Conservation (phyloP, 805 yeast genomes). For the Starmerella scarabaei region DNA sequence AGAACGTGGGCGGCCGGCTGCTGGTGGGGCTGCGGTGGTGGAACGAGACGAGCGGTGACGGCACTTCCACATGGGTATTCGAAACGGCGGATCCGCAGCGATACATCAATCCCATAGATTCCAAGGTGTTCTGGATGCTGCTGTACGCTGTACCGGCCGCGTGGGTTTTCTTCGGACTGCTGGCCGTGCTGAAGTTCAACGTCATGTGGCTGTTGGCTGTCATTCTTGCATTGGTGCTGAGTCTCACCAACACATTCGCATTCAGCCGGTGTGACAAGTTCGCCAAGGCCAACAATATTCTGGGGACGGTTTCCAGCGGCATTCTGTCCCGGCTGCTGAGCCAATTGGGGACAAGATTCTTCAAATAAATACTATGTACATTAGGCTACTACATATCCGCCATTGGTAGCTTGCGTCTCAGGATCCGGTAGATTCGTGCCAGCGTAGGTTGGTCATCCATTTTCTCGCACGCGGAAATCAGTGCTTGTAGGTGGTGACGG, state of each 20-base stretch:
- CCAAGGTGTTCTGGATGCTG: slow-evolving; percentile 75
- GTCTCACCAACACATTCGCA: slow-evolving; percentile 75
- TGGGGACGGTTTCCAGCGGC: slow-evolving; percentile 27
- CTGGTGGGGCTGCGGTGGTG: slow-evolving; percentile 90
- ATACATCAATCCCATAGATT: slow-evolving; percentile 78
- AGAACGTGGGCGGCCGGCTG: slow-evolving; percentile 79
- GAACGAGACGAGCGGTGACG: slow-evolving; percentile 64
- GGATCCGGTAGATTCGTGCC: slow-evolving; percentile 5
- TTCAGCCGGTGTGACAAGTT: slow-evolving; percentile 87
- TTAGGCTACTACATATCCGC: neutral
- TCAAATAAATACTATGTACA: slow-evolving; percentile 7
- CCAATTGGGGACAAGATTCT: slow-evolving; percentile 12
- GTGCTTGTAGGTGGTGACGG: slow-evolving; percentile 33
- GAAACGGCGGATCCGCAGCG: slow-evolving; percentile 60
- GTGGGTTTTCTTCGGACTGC: slow-evolving; percentile 62
- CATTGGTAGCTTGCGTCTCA: too few relatives aligned
- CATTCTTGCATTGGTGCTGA: slow-evolving; percentile 53
- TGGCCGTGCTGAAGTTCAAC: slow-evolving; percentile 69
- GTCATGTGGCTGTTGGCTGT: slow-evolving; percentile 39
- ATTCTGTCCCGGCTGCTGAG: slow-evolving; percentile 15
- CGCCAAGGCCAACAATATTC: slow-evolving; percentile 61
- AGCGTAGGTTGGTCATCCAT: slow-evolving; percentile 32
- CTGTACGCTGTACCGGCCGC: slow-evolving; percentile 60
- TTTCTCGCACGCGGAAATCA: slow-evolving; percentile 31
- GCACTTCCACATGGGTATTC: slow-evolving; percentile 73